These are phyloP conservation scores for Pseudogymnoascus sp. DNA, from an alignment of 2,329 filamentous ascomycete genomes.

Conservation along the genomic window DNA sequence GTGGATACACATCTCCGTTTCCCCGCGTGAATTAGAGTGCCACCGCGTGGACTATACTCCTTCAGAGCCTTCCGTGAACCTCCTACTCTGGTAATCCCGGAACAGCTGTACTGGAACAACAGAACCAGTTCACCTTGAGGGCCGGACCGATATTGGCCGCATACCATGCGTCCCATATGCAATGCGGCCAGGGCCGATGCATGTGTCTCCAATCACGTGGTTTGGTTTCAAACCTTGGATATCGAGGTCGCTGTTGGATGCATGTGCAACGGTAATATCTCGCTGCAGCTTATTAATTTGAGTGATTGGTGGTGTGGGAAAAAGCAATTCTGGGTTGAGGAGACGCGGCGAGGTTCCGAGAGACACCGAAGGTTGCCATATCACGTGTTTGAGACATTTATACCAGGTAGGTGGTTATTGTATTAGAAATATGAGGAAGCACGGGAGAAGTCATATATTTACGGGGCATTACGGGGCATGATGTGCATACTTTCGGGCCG, in stretches of 20 bases:
- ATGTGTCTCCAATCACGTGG: slow-evolving; percentile 7
- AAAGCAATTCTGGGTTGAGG: neutral
- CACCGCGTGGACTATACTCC: slow-evolving; percentile 2
- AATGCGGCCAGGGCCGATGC: slow-evolving; percentile 1
- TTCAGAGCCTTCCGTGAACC: neutral
- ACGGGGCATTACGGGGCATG: neutral
- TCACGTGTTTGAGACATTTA: neutral
- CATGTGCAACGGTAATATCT: neutral
- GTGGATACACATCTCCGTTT: slow-evolving; percentile 6
- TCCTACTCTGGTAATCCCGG: neutral
- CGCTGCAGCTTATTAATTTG: neutral
- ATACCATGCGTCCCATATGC: slow-evolving; percentile 2
- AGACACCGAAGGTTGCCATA: neutral
- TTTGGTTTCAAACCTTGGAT: neutral
- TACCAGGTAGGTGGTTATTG: neutral
- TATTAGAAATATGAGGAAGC: neutral
- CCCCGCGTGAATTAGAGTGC: neutral
- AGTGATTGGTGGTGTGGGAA: neutral
- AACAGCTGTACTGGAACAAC: neutral
- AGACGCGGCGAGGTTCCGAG: neutral
- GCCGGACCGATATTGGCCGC: slow-evolving; percentile 4
- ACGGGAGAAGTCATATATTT: neutral
- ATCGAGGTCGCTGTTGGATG: neutral
- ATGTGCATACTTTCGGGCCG: neutral
- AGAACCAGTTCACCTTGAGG: neutral